A percentile compares a stretch with the other conserved stretches of the same genome.
Evolutionary conservation across 768 basidiomycete species (phyloP).

Genomic region (Pholiota microspora): DNA sequence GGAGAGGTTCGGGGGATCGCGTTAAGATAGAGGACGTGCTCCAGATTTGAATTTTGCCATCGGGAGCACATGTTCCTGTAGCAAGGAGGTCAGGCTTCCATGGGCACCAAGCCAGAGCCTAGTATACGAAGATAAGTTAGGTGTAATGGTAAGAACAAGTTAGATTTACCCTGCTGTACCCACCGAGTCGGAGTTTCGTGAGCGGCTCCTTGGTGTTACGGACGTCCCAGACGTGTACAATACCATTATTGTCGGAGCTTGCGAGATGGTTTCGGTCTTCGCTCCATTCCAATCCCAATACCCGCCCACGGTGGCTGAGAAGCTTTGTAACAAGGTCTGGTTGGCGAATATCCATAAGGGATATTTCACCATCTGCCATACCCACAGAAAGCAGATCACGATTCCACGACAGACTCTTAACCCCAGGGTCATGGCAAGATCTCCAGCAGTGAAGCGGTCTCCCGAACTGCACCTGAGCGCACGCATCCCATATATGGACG

Average conservation of each 20-base stretch:
- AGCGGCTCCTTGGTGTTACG: conserved; percentile 57
- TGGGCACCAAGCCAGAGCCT: conserved; percentile 87
- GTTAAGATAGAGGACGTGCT: conserved; percentile 29
- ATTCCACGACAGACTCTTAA: conserved; percentile 50
- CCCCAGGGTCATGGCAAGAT: conserved; percentile 28
- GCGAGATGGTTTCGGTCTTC: conserved; percentile 74
- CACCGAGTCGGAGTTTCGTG: conserved; percentile 55
- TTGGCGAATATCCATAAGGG: conserved; percentile 62
- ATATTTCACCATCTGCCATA: conserved; percentile 59
- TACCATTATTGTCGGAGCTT: conserved; percentile 83
- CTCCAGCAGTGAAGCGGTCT: conserved; percentile 31
- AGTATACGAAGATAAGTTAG: conserved; percentile 4
- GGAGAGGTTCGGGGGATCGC: conserved; percentile 34
- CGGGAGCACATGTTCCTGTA: conserved; percentile 53
- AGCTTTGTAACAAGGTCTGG: conserved; percentile 33
- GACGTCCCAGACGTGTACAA: conserved; percentile 80
- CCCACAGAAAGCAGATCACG: conserved; percentile 63
- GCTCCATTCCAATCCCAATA: conserved; percentile 78
- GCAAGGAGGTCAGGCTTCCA: conserved; percentile 82
- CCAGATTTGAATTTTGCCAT: conserved; percentile 50
- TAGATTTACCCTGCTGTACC: conserved; percentile 47
- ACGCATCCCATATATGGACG: conserved; percentile 56
- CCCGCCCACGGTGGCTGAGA: conserved; percentile 44
- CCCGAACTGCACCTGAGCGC: conserved; percentile 24
- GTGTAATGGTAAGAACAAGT: not conserved